Percentiles rank a stretch among this genome's conserved stretches.
Conservation (phyloP, 2,329 filamentous ascomycete genomes). For the Thermoascus crustaceus region DNA sequence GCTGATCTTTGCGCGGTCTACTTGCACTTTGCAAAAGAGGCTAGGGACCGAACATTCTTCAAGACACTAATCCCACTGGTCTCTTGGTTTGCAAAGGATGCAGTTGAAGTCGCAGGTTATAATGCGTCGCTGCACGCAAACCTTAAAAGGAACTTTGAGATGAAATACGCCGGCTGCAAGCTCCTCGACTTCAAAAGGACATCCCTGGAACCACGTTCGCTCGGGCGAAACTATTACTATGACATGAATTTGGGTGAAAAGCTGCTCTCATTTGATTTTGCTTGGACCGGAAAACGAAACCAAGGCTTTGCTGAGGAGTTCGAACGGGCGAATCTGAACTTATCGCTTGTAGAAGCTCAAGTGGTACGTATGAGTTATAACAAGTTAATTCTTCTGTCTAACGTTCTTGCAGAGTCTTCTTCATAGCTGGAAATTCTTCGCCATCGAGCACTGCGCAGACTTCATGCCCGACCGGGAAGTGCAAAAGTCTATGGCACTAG, state of each 20-base stretch:
- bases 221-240: constrained; percentile 78
- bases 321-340: constrained; percentile 76
- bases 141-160: constrained; percentile 73
- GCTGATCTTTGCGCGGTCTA: constrained; percentile 88
- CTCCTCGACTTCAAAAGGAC: constrained; percentile 77
- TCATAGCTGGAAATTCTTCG: constrained; percentile 79
- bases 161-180: constrained; percentile 64
- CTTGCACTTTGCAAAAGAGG: constrained; percentile 74
- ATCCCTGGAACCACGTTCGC: constrained; percentile 52
- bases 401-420: constrained; percentile 58
- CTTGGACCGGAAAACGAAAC: constrained; percentile 61
- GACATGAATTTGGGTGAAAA: constrained; percentile 65
- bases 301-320: constrained; percentile 78
- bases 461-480: constrained; percentile 48
- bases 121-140: constrained; percentile 82
- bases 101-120: constrained; percentile 70
- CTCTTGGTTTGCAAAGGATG: constrained; percentile 70
- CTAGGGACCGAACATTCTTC: constrained; percentile 59
- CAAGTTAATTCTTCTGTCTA: constrained; percentile 18
- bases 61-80: constrained; percentile 66
- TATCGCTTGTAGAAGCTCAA: constrained; percentile 88
- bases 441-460: constrained; percentile 71
- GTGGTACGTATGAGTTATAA: constrained; percentile 48
- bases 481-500: constrained; percentile 62
- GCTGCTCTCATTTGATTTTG: constrained; percentile 67